Evolutionary conservation across 2,329 filamentous ascomycete genomes (phyloP), one percentile per base, ranked within the genome.

Genomic region (Trichoderma asperellum): DNA sequence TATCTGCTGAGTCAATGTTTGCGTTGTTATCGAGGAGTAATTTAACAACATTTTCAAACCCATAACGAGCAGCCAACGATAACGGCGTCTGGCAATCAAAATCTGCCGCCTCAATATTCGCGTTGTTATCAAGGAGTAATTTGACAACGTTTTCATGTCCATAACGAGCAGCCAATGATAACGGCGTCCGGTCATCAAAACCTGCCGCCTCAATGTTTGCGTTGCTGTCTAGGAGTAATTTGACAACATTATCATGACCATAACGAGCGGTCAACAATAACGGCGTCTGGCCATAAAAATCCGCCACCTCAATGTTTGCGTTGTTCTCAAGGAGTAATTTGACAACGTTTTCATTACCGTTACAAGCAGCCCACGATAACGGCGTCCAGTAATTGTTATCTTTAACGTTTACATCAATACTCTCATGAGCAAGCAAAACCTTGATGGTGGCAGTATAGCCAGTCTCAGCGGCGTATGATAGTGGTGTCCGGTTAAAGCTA

Each of bases 321-420:
- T 21, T 34, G 2, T 21, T 18, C 2, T 35, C 6, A n/a, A 49
- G 24, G 4, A 61, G 27, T 4, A 61, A 14, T 6, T 27, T n/a
- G 12, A 49, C 14, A 49, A 49, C 4, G 21, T 14, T 18, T 4
- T 34, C 4, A 5, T 52, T 2, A 0, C 40, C 40, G 16, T 1
- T 34, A 2, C 4, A 1, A 62, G 32, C 29, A 52, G 59, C 59
- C 4, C 8, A 11, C 8, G 10, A 16, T 6, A 49, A 27, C 8
- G 29, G 60, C 1, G 60, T 63, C 1, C 0, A 0, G n/a, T 12
- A 4, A 8, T 1, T 0, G 0, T 0, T 10, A 35, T 21, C 8
- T 18, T 37, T 10, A 3, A 1, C 4, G n/a, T 52, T 14, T 21
- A 24, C 3, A 6, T 43, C 11, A 16, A n/a, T n/a, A 2, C n/a